A percentile compares a stretch with the other conserved stretches of the same genome.
Evolutionary conservation across 139 green algal species (phyloP).

Genomic region (Zygnema cylindricum): DNA sequence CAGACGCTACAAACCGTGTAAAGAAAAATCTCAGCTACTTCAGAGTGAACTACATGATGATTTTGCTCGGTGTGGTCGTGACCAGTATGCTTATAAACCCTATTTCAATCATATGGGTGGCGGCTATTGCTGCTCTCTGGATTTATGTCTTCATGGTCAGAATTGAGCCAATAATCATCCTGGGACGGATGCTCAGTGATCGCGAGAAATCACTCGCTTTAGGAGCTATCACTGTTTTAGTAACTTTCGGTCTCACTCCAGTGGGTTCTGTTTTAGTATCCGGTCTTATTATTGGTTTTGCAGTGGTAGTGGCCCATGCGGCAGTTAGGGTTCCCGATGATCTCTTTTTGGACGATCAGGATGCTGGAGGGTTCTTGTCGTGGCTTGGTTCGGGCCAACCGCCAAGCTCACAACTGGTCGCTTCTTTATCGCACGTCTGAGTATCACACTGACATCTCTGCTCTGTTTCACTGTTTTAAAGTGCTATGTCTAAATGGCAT

Average conservation of each 20-base stretch:
- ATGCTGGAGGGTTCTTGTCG: too few relatives aligned
- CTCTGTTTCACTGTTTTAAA: too few relatives aligned
- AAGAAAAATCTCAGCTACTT: constrained; percentile 93
- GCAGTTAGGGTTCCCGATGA: constrained; percentile 72
- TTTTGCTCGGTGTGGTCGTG: constrained; percentile 72
- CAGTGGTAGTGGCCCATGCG: constrained; percentile 77
- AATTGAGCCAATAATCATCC: constrained; percentile 77
- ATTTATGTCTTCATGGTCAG: constrained; percentile 88
- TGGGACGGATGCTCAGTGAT: constrained; percentile 72
- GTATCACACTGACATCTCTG: too few relatives aligned
- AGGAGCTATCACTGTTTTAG: constrained; percentile 62
- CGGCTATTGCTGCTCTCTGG: constrained; percentile 74
- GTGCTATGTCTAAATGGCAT: too few relatives aligned
- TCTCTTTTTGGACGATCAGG: too few relatives aligned
- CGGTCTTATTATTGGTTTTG: constrained; percentile 54
- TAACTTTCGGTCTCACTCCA: constrained; percentile 90
- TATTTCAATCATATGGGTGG: constrained; percentile 81
- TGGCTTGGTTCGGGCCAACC: too few relatives aligned
- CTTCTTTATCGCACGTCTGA: too few relatives aligned
- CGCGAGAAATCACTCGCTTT: constrained; percentile 88
- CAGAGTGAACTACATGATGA: constrained; percentile 89
- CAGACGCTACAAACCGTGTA: constrained; percentile 78
- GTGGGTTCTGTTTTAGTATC: constrained; percentile 87
- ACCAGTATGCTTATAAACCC: constrained; percentile 79
- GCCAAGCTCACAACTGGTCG: too few relatives aligned